phyloP scores from a whole-genome alignment of 257 asterid species.

The Solanum paucissectum region DNA sequence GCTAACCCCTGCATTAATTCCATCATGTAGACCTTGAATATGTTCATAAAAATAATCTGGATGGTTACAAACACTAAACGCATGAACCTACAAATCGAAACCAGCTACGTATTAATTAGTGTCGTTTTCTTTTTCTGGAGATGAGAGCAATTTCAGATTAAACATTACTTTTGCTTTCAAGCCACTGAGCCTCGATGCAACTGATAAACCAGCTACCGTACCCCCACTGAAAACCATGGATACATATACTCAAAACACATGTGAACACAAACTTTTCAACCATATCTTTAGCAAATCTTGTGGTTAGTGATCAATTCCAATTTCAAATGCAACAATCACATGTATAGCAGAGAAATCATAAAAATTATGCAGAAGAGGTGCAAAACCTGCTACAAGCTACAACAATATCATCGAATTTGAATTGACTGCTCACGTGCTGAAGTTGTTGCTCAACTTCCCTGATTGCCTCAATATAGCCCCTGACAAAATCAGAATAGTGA shows the following conservation, averaged over 20 bases:
- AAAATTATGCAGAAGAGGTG: background rate
- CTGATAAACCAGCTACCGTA: constrained; percentile 78
- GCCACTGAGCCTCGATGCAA: constrained; percentile 65
- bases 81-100: constrained; percentile 44
- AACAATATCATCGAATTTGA: constrained; percentile 60
- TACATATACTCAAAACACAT: background rate
- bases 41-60: constrained; percentile 77
- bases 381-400: constrained; percentile 87
- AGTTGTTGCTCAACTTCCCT: constrained; percentile 77
- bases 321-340: background rate
- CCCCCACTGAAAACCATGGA: constrained; percentile 62
- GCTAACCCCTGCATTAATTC: constrained; percentile 62
- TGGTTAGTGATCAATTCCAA: background rate
- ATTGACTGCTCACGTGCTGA: constrained; percentile 12
- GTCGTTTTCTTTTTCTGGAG: background rate
- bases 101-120: constrained; percentile 1
- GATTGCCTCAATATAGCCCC: constrained; percentile 93
- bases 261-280: background rate
- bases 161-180: constrained; percentile 58
- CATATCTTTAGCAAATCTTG: background rate
- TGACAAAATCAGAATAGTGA: constrained; percentile 15
- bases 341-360: background rate
- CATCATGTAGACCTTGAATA: constrained; percentile 68
- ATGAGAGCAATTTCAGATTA: background rate
- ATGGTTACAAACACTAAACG: constrained; percentile 81